Evolutionary conservation across 2,329 filamentous ascomycete genomes (phyloP).

Genomic region (Myrmaecium sp.): DNA sequence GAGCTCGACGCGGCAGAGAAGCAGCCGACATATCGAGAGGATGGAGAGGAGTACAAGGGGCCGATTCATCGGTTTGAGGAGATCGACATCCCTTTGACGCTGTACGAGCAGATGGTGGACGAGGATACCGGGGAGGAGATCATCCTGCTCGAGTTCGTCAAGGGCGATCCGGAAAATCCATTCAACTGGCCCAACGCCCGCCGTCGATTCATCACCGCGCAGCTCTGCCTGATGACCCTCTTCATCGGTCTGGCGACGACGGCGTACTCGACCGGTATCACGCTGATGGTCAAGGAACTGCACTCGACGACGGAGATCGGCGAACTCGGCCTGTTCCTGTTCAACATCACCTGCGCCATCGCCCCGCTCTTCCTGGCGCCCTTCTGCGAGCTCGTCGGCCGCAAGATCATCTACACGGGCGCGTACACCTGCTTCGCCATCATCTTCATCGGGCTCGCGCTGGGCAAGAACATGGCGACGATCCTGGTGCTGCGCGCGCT

Average conservation of each 20-base stretch:
- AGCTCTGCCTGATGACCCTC: slow-evolving; percentile 35
- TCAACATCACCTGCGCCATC: slow-evolving; percentile 32
- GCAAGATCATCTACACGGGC: slow-evolving; percentile 29
- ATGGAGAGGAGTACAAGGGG: slow-evolving; percentile 5
- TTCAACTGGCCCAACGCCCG: slow-evolving; percentile 32
- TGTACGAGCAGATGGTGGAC: slow-evolving; percentile 23
- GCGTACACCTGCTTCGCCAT: slow-evolving; percentile 29
- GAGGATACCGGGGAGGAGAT: slow-evolving; percentile 26
- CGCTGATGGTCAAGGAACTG: slow-evolving; percentile 28
- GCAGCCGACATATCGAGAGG: slow-evolving; percentile 14
- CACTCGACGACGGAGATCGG: slow-evolving; percentile 26
- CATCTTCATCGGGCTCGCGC: slow-evolving; percentile 31
- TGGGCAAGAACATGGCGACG: slow-evolving; percentile 31
- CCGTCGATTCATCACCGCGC: slow-evolving; percentile 29
- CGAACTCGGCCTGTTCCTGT: slow-evolving; percentile 32
- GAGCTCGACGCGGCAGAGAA: slow-evolving; percentile 15
- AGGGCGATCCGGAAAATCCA: slow-evolving; percentile 32
- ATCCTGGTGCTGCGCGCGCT: slow-evolving; percentile 30
- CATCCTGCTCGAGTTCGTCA: slow-evolving; percentile 29
- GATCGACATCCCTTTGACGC: slow-evolving; percentile 32
- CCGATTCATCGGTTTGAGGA: slow-evolving; percentile 23
- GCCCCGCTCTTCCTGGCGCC: slow-evolving; percentile 32
- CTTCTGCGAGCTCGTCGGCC: slow-evolving; percentile 33
- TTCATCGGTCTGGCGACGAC: slow-evolving; percentile 39
- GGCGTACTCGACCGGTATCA: slow-evolving; percentile 33